These are phyloP conservation scores for Zizania palustris DNA, from an alignment of 202 grass and related monocot genomes.

Conservation along the genomic window DNA sequence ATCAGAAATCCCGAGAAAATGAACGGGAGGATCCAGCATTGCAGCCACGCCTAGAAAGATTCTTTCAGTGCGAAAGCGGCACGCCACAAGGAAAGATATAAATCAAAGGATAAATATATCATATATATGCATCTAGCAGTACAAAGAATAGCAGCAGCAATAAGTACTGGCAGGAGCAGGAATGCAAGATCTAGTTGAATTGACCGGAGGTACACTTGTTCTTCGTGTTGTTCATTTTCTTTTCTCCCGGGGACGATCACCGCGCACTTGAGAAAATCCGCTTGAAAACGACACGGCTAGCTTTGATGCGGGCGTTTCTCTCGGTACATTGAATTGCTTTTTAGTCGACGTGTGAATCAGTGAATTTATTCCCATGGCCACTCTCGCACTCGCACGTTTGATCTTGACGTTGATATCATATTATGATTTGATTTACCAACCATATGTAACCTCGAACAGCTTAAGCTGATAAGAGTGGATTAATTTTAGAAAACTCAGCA, in stretches of 20 bases:
- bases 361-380: no score
- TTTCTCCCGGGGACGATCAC: neutral
- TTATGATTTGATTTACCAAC: neutral
- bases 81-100: neutral
- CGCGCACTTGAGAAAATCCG: constrained; percentile 1
- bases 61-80: neutral
- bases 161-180: neutral
- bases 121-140: neutral
- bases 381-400: no score
- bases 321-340: no score
- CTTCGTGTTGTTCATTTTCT: neutral
- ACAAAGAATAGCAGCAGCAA: neutral
- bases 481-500: no score
- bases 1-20: neutral
- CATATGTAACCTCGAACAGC: neutral
- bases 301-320: neutral
- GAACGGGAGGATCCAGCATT: neutral
- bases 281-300: constrained; percentile 13
- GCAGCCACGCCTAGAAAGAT: neutral
- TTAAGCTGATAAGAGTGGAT: neutral
- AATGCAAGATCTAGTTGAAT: neutral
- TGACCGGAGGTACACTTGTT: neutral
- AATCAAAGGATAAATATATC: neutral
- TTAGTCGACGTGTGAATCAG: no score
- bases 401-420: neutral